Evolutionary conservation across 148 eudicot species (phyloP).

Genomic region (Camellia japonica): DNA sequence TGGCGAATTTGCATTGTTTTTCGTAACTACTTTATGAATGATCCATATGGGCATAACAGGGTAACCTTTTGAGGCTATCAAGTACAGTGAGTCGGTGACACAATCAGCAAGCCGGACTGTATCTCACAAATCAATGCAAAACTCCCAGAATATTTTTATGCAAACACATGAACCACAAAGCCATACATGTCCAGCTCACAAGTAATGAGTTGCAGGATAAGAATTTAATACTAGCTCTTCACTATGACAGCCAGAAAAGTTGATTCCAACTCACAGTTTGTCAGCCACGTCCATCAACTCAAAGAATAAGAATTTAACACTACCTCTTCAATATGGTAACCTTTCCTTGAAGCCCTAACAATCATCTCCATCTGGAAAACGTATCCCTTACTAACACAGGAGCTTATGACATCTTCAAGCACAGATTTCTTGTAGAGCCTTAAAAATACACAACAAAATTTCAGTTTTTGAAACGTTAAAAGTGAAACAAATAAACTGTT

Average conservation of each 20-base stretch:
- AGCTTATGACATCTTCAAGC: slow-evolving; percentile 86
- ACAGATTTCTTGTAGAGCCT: slow-evolving; percentile 83
- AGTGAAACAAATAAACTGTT: slow-evolving; percentile 8
- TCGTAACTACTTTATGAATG: background rate
- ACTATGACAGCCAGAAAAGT: background rate
- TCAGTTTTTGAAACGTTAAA: background rate
- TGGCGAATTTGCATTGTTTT: too few species aligned
- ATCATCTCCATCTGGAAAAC: slow-evolving; percentile 99
- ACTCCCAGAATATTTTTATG: background rate
- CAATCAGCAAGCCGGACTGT: background rate
- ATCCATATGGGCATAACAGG: background rate
- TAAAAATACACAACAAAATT: slow-evolving; percentile 1
- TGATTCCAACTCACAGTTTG: too few species aligned
- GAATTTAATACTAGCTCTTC: background rate
- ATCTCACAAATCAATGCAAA: background rate
- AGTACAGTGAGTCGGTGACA: background rate
- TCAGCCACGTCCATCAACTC: too few species aligned
- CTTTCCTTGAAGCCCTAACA: slow-evolving; percentile 92
- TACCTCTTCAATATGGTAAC: slow-evolving; percentile 92
- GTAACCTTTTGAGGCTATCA: too few species aligned
- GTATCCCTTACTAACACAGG: slow-evolving; percentile 86
- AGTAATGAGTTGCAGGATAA: background rate
- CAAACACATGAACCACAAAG: background rate
- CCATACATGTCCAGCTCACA: background rate
- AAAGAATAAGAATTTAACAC: background rate